Evolutionary conservation across 352 stramenopile genomes (phyloP).

Genomic region (Phytophthora quininea): DNA sequence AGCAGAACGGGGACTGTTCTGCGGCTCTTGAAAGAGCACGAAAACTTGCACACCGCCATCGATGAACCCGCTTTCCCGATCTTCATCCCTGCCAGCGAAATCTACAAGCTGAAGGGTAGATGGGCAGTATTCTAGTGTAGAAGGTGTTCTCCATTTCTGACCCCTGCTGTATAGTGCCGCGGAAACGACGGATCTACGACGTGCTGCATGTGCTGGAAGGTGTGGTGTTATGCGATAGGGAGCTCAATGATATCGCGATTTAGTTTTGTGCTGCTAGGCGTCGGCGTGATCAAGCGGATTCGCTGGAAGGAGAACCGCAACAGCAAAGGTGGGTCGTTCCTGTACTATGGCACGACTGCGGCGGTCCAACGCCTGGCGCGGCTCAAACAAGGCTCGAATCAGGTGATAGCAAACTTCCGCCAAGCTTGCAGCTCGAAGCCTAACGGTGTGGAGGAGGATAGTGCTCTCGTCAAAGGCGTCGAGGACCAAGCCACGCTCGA

Average conservation of each 20-base stretch:
- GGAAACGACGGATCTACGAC: constrained; percentile 79
- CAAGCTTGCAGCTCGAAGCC: constrained; percentile 8
- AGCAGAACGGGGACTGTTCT: constrained; percentile 55
- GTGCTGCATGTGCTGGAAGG: constrained; percentile 83
- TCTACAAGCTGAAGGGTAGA: constrained; percentile 73
- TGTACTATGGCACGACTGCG: constrained; percentile 61
- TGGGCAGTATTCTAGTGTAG: background rate
- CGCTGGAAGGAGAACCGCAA: constrained; percentile 35
- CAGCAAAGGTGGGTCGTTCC: constrained; percentile 51
- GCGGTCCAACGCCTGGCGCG: constrained; percentile 44
- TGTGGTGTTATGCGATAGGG: constrained; percentile 12
- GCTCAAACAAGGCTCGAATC: constrained; percentile 34
- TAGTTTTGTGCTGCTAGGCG: constrained; percentile 33
- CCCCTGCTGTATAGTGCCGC: constrained; percentile 43
- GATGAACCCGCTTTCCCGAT: constrained; percentile 40
- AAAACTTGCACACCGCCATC: constrained; percentile 34
- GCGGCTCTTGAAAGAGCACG: constrained; percentile 73
- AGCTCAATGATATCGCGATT: background rate
- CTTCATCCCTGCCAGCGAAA: constrained; percentile 56
- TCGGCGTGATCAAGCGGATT: constrained; percentile 66
- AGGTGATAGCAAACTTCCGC: constrained; percentile 26
- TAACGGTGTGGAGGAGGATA: constrained; percentile 50
- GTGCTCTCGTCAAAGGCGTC: constrained; percentile 46
- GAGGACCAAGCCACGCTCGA: constrained; percentile 48
- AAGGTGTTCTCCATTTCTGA: constrained; percentile 4